Percentiles rank a stretch among this genome's conserved stretches.
These are phyloP conservation scores for Lycium barbarum DNA, from an alignment of 257 asterid genomes.

Conservation along the genomic window DNA sequence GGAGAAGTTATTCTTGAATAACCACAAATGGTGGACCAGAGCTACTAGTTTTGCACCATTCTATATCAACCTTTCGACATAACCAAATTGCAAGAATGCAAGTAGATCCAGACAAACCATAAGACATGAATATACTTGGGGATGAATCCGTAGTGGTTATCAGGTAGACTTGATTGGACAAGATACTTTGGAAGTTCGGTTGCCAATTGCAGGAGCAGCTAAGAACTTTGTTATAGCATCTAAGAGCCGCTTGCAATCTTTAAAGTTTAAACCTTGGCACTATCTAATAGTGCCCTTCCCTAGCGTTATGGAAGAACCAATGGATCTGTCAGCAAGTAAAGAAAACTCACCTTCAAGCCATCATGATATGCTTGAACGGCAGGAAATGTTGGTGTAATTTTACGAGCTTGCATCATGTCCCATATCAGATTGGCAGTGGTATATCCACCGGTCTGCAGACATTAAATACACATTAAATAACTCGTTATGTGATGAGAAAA, in stretches of 20 bases:
- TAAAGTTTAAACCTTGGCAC: neutral
- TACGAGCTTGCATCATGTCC: slow-evolving; percentile 85
- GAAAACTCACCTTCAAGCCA: slow-evolving; percentile 77
- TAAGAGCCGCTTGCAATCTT: slow-evolving; percentile 11
- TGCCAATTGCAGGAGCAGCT: neutral
- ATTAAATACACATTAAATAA: slow-evolving; percentile 29
- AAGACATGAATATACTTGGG: neutral
- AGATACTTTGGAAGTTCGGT: neutral
- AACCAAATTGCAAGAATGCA: neutral
- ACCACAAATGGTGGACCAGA: neutral
- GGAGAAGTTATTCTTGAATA: neutral
- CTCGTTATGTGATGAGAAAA: neutral
- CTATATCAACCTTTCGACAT: neutral
- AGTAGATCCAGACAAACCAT: neutral
- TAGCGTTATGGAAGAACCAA: neutral
- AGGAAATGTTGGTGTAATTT: slow-evolving; percentile 50
- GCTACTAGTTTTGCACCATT: neutral
- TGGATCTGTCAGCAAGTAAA: slow-evolving; percentile 14
- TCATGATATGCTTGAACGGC: slow-evolving; percentile 73
- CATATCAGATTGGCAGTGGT: slow-evolving; percentile 84
- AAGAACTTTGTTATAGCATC: slow-evolving; percentile 2
- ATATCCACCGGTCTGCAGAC: slow-evolving; percentile 76
- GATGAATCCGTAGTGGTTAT: too few species aligned
- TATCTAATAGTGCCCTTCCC: neutral
- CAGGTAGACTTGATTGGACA: neutral